phyloP scores from a whole-genome alignment of 202 grass and related monocot species.

The Bolboschoenoplectus hybrid region DNA sequence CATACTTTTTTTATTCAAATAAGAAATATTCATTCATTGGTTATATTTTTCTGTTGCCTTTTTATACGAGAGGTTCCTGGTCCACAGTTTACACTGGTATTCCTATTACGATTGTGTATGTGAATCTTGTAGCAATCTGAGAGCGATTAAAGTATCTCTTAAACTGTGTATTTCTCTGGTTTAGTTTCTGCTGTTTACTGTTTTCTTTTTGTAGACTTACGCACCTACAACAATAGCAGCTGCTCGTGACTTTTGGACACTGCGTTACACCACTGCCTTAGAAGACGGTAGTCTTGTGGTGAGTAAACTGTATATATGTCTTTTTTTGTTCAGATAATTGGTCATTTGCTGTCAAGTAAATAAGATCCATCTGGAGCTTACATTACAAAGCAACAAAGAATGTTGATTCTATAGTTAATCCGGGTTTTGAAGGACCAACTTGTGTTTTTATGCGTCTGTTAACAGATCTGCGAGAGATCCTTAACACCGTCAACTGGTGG shows the following conservation, averaged over 20 bases:
- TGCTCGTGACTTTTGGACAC: slow-evolving; percentile 92
- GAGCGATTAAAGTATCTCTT: background rate
- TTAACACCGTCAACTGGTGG: slow-evolving; percentile 81
- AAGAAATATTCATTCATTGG: background rate
- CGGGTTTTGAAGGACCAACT: slow-evolving; percentile 30
- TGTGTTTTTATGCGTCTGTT: slow-evolving; percentile 35
- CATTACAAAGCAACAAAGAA: background rate
- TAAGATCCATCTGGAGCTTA: background rate
- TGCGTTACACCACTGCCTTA: slow-evolving; percentile 90
- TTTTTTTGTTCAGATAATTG: background rate
- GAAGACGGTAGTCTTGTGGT: slow-evolving; percentile 99
- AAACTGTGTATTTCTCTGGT: background rate
- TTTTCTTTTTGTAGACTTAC: slow-evolving; percentile 62
- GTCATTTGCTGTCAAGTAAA: background rate
- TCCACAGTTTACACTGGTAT: background rate
- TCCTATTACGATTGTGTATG: background rate
- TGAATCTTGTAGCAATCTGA: background rate
- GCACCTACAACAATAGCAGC: slow-evolving; percentile 90
- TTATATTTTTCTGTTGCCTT: slow-evolving; percentile 22
- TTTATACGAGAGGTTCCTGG: slow-evolving; percentile 22
- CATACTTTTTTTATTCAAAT: background rate
- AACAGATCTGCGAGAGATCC: slow-evolving; percentile 95
- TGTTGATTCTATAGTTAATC: background rate
- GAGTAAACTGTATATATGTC: slow-evolving; percentile 39
- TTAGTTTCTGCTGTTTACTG: slow-evolving; percentile 17